phyloP scores from a whole-genome alignment of 2,329 filamentous ascomycete species.

The Fusarium sp. region DNA sequence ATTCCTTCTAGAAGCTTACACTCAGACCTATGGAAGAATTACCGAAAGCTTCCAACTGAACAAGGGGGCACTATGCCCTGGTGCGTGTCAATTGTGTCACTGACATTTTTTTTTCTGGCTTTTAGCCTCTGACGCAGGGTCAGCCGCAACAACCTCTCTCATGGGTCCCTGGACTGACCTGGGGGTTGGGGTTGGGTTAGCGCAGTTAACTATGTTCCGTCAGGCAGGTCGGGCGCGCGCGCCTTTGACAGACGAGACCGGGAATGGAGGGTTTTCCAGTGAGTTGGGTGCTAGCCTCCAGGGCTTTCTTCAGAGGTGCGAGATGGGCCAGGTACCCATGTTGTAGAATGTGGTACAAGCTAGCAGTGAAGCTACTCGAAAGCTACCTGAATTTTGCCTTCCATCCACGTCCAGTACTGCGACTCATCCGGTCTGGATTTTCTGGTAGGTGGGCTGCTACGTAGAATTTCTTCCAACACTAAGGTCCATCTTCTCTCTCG shows the following conservation, averaged over 20 bases:
- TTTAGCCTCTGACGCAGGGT: conserved; percentile 30
- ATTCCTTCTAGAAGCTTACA: conserved; percentile 38
- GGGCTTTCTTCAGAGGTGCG: conserved; percentile 12
- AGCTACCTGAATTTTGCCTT: conserved; percentile 3
- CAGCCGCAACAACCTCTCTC: conserved; percentile 11
- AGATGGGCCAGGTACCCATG: not conserved
- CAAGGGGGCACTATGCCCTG: conserved; percentile 14
- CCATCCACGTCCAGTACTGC: conserved; percentile 1
- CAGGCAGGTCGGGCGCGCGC: conserved; percentile 2
- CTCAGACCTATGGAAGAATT: not conserved
- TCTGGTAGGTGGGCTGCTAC: conserved; percentile 33
- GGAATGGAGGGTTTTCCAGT: conserved; percentile 33
- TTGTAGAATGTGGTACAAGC: not conserved
- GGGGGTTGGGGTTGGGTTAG: conserved; percentile 21
- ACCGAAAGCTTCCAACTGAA: not conserved
- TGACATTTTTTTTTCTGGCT: conserved; percentile 17
- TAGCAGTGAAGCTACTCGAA: not conserved
- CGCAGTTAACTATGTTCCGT: conserved; percentile 10
- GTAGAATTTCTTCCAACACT: conserved; percentile 37
- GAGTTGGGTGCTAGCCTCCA: conserved; percentile 22
- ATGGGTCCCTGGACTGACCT: conserved; percentile 23
- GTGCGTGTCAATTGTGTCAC: conserved; percentile 17
- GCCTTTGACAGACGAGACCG: not conserved
- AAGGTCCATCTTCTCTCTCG: conserved; percentile 32
- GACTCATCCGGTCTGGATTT: conserved; percentile 18